phyloP scores from a whole-genome alignment of 2,329 filamentous ascomycete genomes.

The Cladosporium austrohemisphaericum region DNA sequence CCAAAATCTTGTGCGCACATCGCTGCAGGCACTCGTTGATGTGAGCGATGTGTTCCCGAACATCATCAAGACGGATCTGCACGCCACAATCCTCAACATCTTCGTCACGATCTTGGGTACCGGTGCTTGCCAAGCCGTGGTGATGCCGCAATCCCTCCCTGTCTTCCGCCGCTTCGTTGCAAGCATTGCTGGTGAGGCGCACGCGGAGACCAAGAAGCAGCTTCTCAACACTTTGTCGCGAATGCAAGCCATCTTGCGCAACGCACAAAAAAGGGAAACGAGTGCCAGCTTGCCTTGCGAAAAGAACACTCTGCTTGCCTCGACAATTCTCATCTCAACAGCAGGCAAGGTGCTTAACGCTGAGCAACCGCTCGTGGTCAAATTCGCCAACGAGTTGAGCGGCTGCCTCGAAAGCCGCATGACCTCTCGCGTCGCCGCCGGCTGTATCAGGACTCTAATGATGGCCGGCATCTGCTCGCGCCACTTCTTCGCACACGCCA shows the following conservation, averaged over 20 bases:
- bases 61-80: slow-evolving; percentile 93
- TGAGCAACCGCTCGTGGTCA: slow-evolving; percentile 68
- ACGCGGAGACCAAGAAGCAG: slow-evolving; percentile 58
- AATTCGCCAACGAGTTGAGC: slow-evolving; percentile 74
- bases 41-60: slow-evolving; percentile 93
- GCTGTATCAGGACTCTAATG: slow-evolving; percentile 81
- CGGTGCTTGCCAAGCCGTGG: slow-evolving; percentile 77
- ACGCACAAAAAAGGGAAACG: slow-evolving; percentile 70
- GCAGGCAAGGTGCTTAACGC: slow-evolving; percentile 65
- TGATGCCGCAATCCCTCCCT: slow-evolving; percentile 84
- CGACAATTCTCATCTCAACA: slow-evolving; percentile 84
- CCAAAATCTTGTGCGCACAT: slow-evolving; percentile 71
- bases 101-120: slow-evolving; percentile 91
- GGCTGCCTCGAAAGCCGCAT: slow-evolving; percentile 79
- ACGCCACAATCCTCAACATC: slow-evolving; percentile 95
- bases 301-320: slow-evolving; percentile 85
- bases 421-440: slow-evolving; percentile 85
- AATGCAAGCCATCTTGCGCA: slow-evolving; percentile 74
- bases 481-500: slow-evolving; percentile 61
- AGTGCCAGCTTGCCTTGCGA: slow-evolving; percentile 80
- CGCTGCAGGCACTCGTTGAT: slow-evolving; percentile 84
- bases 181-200: slow-evolving; percentile 56
- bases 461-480: slow-evolving; percentile 71
- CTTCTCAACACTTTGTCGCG: slow-evolving; percentile 77
- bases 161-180: slow-evolving; percentile 88